Base-by-base conservation (phyloP, 257 asterid genomes). In the Ligustrum vulgare region DNA sequence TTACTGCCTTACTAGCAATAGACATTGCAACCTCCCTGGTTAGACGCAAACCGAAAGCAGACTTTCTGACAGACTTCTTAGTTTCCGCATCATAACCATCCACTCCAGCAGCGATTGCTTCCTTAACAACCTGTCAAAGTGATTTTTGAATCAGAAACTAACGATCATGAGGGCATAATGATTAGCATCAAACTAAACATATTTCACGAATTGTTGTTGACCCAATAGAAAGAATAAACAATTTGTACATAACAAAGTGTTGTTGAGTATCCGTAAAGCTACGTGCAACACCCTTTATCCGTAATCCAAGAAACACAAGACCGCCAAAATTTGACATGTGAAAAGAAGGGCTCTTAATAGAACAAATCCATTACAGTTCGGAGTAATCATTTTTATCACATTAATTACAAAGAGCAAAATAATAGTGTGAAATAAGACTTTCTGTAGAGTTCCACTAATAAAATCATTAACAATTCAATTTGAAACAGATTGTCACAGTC, bases 31-130 rank as follows among this genome's bases (percentile, higher is more conserved):
- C 88, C 72, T 90, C 99, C 85, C 98, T 91, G 25, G 91, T 91
- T 86, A 95, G 84, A 71, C 97, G 97, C 84, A 95, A 76, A 74
- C 98, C 97, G 80, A 87, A 93, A 12, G 98, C 99, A 79, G 97
- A 93, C 78, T 95, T 95, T 83, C 93, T 83, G 84, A 95, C 97
- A 36, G 91, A 67, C 77, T 93, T 90, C 83, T 79, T 84, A 51
- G 81, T 87, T 77, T 87, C 97, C 16, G 86, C 73, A 84, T 93
- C 96, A 79, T 90, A 95, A 43, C 99, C 94, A 73, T 90, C 96
- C 20, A 85, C 87, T 68, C 98, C 99, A 20, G 87, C 77, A 73
- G 90, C 86, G 63, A 95, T 72, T 73, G 99, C 99, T 80, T 93
- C 97, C 89, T 84, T 89, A 25, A 93, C 97, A 82, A 91, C 79